Evolutionary conservation across 176 grass and related monocot genomes (phyloP), one percentile per base, ranked within the genome.

Genomic region (Aechmea fasciata): DNA sequence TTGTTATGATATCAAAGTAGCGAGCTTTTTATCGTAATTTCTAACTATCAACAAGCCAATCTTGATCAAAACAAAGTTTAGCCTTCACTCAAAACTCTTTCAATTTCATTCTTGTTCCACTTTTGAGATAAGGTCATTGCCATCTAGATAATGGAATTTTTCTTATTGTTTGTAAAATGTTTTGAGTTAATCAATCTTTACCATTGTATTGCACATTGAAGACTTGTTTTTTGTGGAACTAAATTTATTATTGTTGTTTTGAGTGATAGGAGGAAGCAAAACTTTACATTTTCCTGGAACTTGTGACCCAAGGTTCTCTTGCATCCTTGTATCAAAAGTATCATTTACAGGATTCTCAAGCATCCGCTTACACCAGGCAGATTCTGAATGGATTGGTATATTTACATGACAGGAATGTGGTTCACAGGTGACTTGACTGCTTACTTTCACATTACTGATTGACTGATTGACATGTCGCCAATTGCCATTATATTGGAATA

Each of bases 221-320:
- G 15, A 10, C 55, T 59, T 61, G 10, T 19, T 61, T 61, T 61
- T 19, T 61, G 2, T 19, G 10, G 55, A 22, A 61, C 10, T 61
- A 14, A 18, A 18, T 61, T 1, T 61, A 18, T 18, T 61, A 9
- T 72, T 68, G 23, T 76, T 19, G 41, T 69, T 64, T 52, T 3
- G 69, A 25, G 68, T 48, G 48, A 41, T 62, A 97, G 93, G 76
- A 80, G 81, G 82, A 72, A 47, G 84, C 86, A 28, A 97, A 87
- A 69, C 69, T 92, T 24, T 90, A 84, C 73, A 97, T 97, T 62
- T 97, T 97, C 65, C 93, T 97, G 69, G 93, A 97, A 85, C 89
- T 97, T 66, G 89, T 90, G 49, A 97, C 93, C 69, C 93, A 97
- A 92, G 93, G 93, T 57, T 97, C 93, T 12, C 75, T 97, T 64